A percentile compares a stretch with the other conserved stretches of the same genome.
Evolutionary conservation across 805 yeast genomes (phyloP).

Genomic region (Candida chauliodis): DNA sequence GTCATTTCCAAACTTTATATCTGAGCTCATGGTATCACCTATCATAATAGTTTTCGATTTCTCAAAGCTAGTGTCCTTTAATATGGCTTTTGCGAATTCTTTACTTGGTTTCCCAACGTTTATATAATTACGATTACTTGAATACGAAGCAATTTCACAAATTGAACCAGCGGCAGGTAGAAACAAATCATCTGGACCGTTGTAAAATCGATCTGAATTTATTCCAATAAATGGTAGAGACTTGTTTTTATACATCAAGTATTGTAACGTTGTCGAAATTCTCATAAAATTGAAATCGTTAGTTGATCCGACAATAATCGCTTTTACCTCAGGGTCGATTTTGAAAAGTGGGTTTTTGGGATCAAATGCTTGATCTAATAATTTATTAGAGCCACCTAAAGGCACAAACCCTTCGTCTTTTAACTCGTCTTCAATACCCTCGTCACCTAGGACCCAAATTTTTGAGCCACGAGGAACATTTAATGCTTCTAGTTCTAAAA

Average conservation of each 20-base stretch:
- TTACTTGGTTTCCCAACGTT: slow-evolving; percentile 38
- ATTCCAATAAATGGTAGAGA: slow-evolving; percentile 34
- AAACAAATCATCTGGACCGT: slow-evolving; percentile 32
- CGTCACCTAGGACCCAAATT: slow-evolving; percentile 38
- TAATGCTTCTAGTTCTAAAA: slow-evolving; percentile 15
- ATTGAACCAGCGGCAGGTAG: slow-evolving; percentile 40
- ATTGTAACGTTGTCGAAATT: slow-evolving; percentile 34
- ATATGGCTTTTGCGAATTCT: slow-evolving; percentile 24
- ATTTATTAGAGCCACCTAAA: slow-evolving; percentile 30
- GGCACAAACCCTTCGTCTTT: slow-evolving; percentile 28
- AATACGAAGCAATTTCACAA: slow-evolving; percentile 29
- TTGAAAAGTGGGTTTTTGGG: slow-evolving; percentile 21
- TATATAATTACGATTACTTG: slow-evolving; percentile 21
- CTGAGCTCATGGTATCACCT: slow-evolving; percentile 39
- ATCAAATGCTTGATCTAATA: slow-evolving; percentile 21
- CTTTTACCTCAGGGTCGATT: slow-evolving; percentile 36
- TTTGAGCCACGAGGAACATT: slow-evolving; percentile 25
- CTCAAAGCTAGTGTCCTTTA: slow-evolving; percentile 23
- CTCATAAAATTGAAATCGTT: slow-evolving; percentile 33
- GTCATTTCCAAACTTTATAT: slow-evolving; percentile 40
- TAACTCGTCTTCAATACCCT: slow-evolving; percentile 34
- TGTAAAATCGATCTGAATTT: slow-evolving; percentile 36
- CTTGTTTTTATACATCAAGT: slow-evolving; percentile 28
- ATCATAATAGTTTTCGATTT: slow-evolving; percentile 31
- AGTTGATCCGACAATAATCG: slow-evolving; percentile 38